phyloP scores from a whole-genome alignment of 1,284 basidiomycete species.

The Ceratobasidium sp. region DNA sequence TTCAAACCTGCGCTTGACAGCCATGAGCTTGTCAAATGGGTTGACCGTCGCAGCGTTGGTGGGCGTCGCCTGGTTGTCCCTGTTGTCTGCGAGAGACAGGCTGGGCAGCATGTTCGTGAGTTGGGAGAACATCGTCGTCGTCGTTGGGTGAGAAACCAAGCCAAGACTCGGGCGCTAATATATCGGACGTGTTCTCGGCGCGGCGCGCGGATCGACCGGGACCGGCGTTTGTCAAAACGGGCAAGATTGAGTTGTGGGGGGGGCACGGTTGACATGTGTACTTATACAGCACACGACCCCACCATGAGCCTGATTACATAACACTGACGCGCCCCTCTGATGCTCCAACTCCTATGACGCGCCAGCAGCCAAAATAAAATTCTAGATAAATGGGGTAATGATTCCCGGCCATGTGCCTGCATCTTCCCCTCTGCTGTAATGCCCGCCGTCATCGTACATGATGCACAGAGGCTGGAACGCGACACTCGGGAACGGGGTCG shows the following conservation, averaged over 20 bases:
- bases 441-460: not conserved
- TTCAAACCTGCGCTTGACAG: constrained; percentile 30
- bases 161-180: not conserved
- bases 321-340: not conserved
- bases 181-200: not conserved
- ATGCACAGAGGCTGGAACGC: not conserved
- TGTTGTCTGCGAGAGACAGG: not conserved
- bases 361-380: not conserved
- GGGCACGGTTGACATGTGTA: too few relatives aligned
- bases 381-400: not conserved
- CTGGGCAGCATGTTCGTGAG: constrained; percentile 31
- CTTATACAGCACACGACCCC: too few relatives aligned
- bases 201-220: not conserved
- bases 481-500: not conserved
- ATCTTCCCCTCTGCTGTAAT: not conserved
- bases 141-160: not conserved
- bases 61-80: constrained; percentile 1
- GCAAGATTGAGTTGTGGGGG: too few relatives aligned
- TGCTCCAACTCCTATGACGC: not conserved
- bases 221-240: too few relatives aligned
- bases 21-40: constrained; percentile 22
- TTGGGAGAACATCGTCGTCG: constrained; percentile 25
- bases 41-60: not conserved
- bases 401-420: not conserved
- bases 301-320: too few relatives aligned